These are phyloP conservation scores for Colletotrichum orbiculare DNA, from an alignment of 2,329 filamentous ascomycete genomes.

Conservation along the genomic window DNA sequence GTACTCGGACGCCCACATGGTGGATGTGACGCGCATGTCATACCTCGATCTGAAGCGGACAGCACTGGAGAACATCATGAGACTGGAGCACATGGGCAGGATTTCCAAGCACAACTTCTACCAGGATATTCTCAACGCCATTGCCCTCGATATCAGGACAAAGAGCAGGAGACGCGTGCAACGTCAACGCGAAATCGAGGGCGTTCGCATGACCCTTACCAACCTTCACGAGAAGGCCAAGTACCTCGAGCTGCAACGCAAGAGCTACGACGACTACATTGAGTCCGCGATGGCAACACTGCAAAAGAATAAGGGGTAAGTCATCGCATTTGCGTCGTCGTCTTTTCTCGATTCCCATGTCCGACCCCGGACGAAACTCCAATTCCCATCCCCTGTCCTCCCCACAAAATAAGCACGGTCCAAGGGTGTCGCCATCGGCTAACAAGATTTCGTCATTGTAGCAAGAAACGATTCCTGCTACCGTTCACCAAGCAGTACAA, in stretches of 20 bases:
- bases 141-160: slow-evolving; percentile 94
- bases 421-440: slow-evolving; percentile 36
- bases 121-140: slow-evolving; percentile 97
- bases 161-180: slow-evolving; percentile 95
- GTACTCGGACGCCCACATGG: slow-evolving; percentile 89
- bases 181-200: slow-evolving; percentile 89
- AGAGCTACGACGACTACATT: slow-evolving; percentile 99
- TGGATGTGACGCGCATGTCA: slow-evolving; percentile 89
- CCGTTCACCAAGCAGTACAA: slow-evolving; percentile 99
- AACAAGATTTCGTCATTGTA: slow-evolving; percentile 46
- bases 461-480: slow-evolving; percentile 91
- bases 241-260: slow-evolving; percentile 94
- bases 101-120: slow-evolving; percentile 93
- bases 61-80: slow-evolving; percentile 92
- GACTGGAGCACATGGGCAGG: slow-evolving; percentile 85
- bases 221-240: slow-evolving; percentile 87
- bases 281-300: slow-evolving; percentile 98
- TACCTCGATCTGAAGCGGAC: slow-evolving; percentile 94
- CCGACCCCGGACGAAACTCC: slow-evolving; percentile 13
- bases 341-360: neutral
- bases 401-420: slow-evolving; percentile 35
- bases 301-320: slow-evolving; percentile 92
- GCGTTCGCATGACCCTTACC: slow-evolving; percentile 77
- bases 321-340: slow-evolving; percentile 23
- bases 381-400: neutral